Conservation (phyloP, 2,329 filamentous ascomycete genomes). For the Madurella mycetomatis region DNA sequence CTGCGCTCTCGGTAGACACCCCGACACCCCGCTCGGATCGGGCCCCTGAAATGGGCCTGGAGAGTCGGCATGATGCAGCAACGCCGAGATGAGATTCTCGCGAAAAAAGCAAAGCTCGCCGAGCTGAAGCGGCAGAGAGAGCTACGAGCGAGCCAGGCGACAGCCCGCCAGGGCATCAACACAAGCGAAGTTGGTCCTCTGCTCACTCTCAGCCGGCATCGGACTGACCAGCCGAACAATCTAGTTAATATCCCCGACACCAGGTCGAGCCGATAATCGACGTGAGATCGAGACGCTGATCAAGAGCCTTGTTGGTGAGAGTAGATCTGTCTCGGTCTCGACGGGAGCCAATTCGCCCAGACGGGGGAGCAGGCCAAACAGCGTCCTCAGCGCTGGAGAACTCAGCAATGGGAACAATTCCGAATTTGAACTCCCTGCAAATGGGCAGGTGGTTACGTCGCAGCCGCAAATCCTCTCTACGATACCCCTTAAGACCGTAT, state of each 20-base stretch:
- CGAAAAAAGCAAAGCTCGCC: constrained; percentile 94
- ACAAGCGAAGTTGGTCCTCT: constrained; percentile 59
- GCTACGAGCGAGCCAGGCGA: constrained; percentile 71
- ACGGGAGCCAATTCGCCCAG: constrained; percentile 64
- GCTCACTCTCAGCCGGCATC: background rate
- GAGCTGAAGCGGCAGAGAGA: constrained; percentile 93
- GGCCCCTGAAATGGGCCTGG: constrained; percentile 43
- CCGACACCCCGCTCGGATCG: background rate
- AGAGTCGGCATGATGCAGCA: constrained; percentile 58
- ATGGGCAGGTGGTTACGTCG: constrained; percentile 35
- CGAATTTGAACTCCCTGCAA: constrained; percentile 50
- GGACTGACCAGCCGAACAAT: constrained; percentile 9
- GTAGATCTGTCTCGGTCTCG: constrained; percentile 64
- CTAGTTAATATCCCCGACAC: constrained; percentile 65
- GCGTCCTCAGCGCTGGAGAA: constrained; percentile 76
- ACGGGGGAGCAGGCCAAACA: constrained; percentile 75
- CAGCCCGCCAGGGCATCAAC: constrained; percentile 62
- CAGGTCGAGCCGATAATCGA: constrained; percentile 63
- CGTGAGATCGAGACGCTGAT: constrained; percentile 83
- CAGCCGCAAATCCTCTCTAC: constrained; percentile 68
- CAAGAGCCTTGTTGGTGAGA: constrained; percentile 74
- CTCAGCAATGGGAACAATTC: constrained; percentile 67
- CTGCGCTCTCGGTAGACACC: background rate
- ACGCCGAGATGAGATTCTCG: constrained; percentile 91
- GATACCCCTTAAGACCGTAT: constrained; percentile 68